phyloP scores from a whole-genome alignment of 805 yeast genomes.

The Spencermartinsiella europaea region DNA sequence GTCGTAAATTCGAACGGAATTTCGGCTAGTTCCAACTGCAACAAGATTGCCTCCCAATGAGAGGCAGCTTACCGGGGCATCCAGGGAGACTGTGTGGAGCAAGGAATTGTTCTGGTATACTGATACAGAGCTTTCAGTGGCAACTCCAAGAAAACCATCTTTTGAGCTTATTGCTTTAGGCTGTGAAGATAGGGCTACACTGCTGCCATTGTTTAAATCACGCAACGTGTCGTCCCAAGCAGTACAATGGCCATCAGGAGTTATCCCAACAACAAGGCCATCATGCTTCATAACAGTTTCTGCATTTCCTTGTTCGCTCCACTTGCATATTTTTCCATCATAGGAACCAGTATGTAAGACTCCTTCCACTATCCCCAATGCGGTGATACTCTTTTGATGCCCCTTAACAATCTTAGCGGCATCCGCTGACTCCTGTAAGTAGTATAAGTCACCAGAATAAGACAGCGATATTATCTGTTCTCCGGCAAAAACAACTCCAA shows the following conservation, averaged over 20 bases:
- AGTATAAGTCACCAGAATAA: slow-evolving; percentile 64
- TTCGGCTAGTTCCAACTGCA: slow-evolving; percentile 47
- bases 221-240: slow-evolving; percentile 88
- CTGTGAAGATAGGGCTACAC: slow-evolving; percentile 39
- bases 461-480: slow-evolving; percentile 60
- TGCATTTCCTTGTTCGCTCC: slow-evolving; percentile 44
- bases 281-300: slow-evolving; percentile 44
- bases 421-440: slow-evolving; percentile 38
- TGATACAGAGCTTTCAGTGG: slow-evolving; percentile 41
- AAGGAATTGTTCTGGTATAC: slow-evolving; percentile 31
- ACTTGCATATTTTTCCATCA: slow-evolving; percentile 67
- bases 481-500: slow-evolving; percentile 70
- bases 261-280: slow-evolving; percentile 58
- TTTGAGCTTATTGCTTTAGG: slow-evolving; percentile 44
- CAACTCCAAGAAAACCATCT: slow-evolving; percentile 37
- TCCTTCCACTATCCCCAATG: slow-evolving; percentile 33
- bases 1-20: slow-evolving; percentile 39
- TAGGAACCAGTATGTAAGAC: slow-evolving; percentile 61
- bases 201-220: slow-evolving; percentile 31
- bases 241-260: slow-evolving; percentile 42
- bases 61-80: slow-evolving; percentile 42
- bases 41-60: slow-evolving; percentile 40
- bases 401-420: slow-evolving; percentile 52
- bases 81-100: slow-evolving; percentile 29
- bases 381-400: slow-evolving; percentile 78